Base-by-base conservation (phyloP, 208 protist species). In the Porcisia hertigi region DNA sequence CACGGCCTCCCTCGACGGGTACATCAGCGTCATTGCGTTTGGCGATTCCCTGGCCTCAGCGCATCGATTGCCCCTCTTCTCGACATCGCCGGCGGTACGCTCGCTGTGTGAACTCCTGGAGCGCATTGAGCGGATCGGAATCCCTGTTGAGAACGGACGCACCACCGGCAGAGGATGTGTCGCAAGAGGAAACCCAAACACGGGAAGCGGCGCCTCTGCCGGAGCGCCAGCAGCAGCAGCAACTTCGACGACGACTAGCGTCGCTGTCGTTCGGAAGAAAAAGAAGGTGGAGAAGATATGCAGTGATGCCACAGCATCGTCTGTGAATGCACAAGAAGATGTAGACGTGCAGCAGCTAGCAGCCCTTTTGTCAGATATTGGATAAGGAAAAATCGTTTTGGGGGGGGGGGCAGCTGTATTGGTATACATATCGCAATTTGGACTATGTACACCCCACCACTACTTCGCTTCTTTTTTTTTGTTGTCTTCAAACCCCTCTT, bases 1-100 rank as follows among this genome's bases (percentile, higher is more conserved):
- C 57, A 96, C 91, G 9, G 85, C 90, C 30, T 90, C 91, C 1
- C 83, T 97, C 14, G 93, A 97, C 60, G 93, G 93, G 16, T 97
- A 96, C 83, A 81, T 97, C 30, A 88, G 88, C 53, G 91, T 96
- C 16, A 89, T 97, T 49, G 64, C 83, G 0, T 92, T 93, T 41
- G 87, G 88, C 59, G 69, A 64, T 43, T 87, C 86, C 4, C 76
- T 97, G 25, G 73, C 84, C 14, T 39, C 83, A 25, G 80, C 88
- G 25, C 86, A 94, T 73, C 82, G 83, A 11, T 78, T 97, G 1
- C 91, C 93, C 6, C 69, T 79, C 43, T 94, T 94, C 78, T 86
- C 90, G 39, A 55, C 77, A 25, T 82, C 78, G 2, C 89, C 89
- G 1, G 75, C 81, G 2, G 90, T 91, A 60, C 57, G 54, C 23